phyloP scores from a whole-genome alignment of 495 filamentous ascomycete species.

The Talaromyces adpressus region DNA sequence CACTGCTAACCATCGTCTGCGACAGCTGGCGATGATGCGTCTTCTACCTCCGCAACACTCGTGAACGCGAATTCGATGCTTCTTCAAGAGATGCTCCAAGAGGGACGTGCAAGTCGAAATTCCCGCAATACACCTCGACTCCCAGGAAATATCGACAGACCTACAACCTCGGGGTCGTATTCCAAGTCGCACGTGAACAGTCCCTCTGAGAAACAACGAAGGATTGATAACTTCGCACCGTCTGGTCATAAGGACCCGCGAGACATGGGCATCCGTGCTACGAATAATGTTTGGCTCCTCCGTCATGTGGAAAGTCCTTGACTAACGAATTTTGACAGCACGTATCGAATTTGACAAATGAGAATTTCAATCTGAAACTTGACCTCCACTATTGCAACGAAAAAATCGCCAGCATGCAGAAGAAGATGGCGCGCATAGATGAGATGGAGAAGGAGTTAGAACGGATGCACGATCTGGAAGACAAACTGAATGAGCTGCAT shows the following conservation, averaged over 20 bases:
- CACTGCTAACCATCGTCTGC: constrained; percentile 10
- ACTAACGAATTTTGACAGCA: constrained; percentile 20
- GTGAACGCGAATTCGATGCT: constrained; percentile 41
- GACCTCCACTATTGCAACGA: constrained; percentile 67
- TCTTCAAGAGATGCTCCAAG: constrained; percentile 40
- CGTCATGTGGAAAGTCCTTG: neutral
- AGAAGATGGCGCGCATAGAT: constrained; percentile 60
- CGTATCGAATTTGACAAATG: constrained; percentile 48
- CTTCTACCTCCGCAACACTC: constrained; percentile 6
- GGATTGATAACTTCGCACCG: constrained; percentile 18
- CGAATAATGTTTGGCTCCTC: constrained; percentile 34
- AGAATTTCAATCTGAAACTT: constrained; percentile 43
- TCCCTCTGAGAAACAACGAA: constrained; percentile 30
- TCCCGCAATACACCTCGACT: constrained; percentile 24
- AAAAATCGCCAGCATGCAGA: constrained; percentile 58
- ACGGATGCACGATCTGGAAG: constrained; percentile 57
- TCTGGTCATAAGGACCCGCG: constrained; percentile 26
- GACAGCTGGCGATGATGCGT: constrained; percentile 19
- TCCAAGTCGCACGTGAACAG: constrained; percentile 24
- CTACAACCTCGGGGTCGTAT: constrained; percentile 23
- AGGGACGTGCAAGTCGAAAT: constrained; percentile 36
- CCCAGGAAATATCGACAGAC: constrained; percentile 20
- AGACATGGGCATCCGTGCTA: constrained; percentile 45
- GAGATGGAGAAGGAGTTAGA: constrained; percentile 61
- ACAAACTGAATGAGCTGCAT: constrained; percentile 54